A percentile compares a stretch with the other conserved stretches of the same genome.
Evolutionary conservation across 192 early-diverging fungal genomes (phyloP).

Genomic region (Endogone sp.): DNA sequence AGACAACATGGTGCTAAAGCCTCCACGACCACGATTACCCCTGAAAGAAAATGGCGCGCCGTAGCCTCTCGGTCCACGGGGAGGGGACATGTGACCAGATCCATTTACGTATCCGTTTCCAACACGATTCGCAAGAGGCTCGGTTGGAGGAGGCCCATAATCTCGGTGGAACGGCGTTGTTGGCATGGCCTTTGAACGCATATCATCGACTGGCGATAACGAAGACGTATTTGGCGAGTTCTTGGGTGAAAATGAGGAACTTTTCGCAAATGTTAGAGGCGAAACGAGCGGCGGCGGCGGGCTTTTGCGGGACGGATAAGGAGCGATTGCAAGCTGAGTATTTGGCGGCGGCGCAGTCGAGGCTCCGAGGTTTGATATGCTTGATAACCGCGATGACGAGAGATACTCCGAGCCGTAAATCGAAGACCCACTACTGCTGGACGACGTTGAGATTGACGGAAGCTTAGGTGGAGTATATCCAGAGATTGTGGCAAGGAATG

Average conservation of each 20-base stretch:
- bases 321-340: not conserved
- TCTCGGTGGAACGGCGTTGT: not conserved
- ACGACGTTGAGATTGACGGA: not conserved
- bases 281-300: not conserved
- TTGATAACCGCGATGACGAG: not conserved
- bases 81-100: not conserved
- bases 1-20: not conserved
- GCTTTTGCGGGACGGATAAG: not conserved
- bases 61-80: not conserved
- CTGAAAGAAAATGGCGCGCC: not conserved
- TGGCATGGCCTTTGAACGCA: not conserved
- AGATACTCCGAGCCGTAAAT: not conserved
- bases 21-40: not conserved
- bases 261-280: not conserved
- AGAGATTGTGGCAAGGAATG: not conserved
- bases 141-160: not conserved
- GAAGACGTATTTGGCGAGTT: not conserved
- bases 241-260: not conserved
- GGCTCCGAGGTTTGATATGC: no score
- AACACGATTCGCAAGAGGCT: not conserved
- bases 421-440: not conserved
- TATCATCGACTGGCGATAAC: not conserved
- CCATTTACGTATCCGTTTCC: not conserved
- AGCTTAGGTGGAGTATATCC: not conserved
- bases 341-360: no score